Percentiles rank a stretch among this genome's conserved stretches.
Evolutionary conservation across 169 alveolate species (phyloP).

Genomic region (Plasmodium sp.): DNA sequence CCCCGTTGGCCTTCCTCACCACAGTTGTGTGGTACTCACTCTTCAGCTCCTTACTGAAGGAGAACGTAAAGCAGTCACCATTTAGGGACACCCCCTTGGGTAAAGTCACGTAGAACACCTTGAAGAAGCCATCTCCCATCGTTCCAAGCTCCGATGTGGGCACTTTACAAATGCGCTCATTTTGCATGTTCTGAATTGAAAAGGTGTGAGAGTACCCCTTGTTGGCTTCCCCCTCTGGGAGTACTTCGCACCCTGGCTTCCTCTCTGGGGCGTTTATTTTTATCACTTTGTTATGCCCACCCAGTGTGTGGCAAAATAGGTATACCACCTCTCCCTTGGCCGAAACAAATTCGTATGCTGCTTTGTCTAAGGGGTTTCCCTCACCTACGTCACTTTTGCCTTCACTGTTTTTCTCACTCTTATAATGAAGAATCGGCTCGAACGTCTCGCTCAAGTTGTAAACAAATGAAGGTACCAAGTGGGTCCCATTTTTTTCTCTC

Average conservation of each 20-base stretch:
- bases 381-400: background rate
- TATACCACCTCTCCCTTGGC: background rate
- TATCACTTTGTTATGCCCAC: background rate
- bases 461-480: background rate
- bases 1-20: background rate
- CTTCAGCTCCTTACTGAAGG: background rate
- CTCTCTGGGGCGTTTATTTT: conserved; percentile 10
- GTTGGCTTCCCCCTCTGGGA: background rate
- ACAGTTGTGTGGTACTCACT: background rate
- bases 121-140: conserved; percentile 3
- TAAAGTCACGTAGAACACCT: background rate
- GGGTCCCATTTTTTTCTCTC: background rate
- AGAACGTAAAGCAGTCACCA: background rate
- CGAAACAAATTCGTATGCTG: background rate
- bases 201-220: conserved; percentile 14
- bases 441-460: conserved; percentile 10
- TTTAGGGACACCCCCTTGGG: conserved; percentile 3
- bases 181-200: background rate
- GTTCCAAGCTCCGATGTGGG: background rate
- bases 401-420: background rate
- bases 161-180: background rate
- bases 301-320: background rate
- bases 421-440: background rate
- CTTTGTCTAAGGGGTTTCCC: background rate
- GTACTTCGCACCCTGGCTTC: conserved; percentile 21